Conservation (phyloP, 2,329 filamentous ascomycete genomes). For the Pseudocercospora ulei region DNA sequence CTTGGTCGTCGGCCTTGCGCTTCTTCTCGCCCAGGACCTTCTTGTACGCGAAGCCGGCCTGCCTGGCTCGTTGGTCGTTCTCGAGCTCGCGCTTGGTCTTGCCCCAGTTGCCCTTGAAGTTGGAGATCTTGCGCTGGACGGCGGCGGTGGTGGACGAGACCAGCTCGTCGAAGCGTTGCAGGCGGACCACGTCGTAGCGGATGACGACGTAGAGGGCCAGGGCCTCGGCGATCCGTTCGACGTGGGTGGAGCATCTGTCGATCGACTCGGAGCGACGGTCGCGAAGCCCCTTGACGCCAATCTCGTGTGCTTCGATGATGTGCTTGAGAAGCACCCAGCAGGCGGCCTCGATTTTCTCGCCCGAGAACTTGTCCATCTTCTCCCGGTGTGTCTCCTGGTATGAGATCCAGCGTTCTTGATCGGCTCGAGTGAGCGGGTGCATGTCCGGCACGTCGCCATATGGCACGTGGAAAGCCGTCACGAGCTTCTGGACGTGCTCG, state of each 20-base stretch:
- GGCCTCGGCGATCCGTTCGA: slow-evolving; percentile 12
- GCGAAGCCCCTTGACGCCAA: slow-evolving; percentile 12
- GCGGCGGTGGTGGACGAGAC: slow-evolving; percentile 14
- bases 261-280: slow-evolving; percentile 13
- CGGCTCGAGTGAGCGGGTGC: slow-evolving; percentile 8
- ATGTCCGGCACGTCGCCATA: slow-evolving; percentile 11
- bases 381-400: slow-evolving; percentile 16
- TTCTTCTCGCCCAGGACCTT: slow-evolving; percentile 17
- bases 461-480: slow-evolving; percentile 11
- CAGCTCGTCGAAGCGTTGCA: slow-evolving; percentile 16
- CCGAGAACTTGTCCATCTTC: slow-evolving; percentile 13
- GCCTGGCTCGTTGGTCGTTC: slow-evolving; percentile 10
- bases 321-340: slow-evolving; percentile 17
- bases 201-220: slow-evolving; percentile 18
- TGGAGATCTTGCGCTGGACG: slow-evolving; percentile 17
- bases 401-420: slow-evolving; percentile 12
- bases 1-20: slow-evolving; percentile 10
- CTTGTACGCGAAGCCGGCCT: slow-evolving; percentile 12
- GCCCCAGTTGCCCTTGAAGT: slow-evolving; percentile 17
- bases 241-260: slow-evolving; percentile 14
- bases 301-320: slow-evolving; percentile 15
- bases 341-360: slow-evolving; percentile 12
- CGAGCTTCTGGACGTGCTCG: slow-evolving; percentile 11
- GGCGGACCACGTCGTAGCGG: slow-evolving; percentile 18
- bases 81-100: slow-evolving; percentile 16